phyloP scores from a whole-genome alignment of 768 basidiomycete genomes.

The Candolleomyces aberdarensis region DNA sequence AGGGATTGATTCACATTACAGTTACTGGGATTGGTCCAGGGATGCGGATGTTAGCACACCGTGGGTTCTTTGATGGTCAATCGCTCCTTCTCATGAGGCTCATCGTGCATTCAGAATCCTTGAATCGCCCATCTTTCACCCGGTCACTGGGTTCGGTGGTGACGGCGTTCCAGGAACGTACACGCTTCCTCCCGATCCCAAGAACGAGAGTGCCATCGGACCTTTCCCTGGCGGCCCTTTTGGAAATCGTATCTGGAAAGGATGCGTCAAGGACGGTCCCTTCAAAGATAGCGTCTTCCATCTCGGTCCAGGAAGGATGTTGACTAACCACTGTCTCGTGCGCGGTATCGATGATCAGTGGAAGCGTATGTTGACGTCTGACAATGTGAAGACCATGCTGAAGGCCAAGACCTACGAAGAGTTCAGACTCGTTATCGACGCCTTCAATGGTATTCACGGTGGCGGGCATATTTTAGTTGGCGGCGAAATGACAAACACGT shows the following conservation, averaged over 20 bases:
- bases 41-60: neutral
- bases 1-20: neutral
- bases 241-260: neutral
- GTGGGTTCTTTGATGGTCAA: neutral
- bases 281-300: slow-evolving; percentile 6
- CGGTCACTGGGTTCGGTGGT: slow-evolving; percentile 7
- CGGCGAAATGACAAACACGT: slow-evolving; percentile 8
- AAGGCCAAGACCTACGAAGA: neutral
- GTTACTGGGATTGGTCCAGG: slow-evolving; percentile 8
- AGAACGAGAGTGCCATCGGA: neutral
- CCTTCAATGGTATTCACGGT: slow-evolving; percentile 1
- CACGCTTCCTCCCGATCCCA: slow-evolving; percentile 6
- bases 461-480: slow-evolving; percentile 1
- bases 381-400: neutral
- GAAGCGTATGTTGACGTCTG: neutral
- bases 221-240: neutral
- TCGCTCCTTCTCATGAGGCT: neutral
- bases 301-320: slow-evolving; percentile 4
- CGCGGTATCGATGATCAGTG: neutral
- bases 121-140: slow-evolving; percentile 7
- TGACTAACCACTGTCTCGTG: slow-evolving; percentile 6
- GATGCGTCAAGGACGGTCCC: slow-evolving; percentile 6
- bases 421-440: slow-evolving; percentile 1
- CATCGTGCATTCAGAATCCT: neutral
- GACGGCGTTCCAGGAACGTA: slow-evolving; percentile 8